These are phyloP conservation scores for Priceomyces haplophilus DNA, from an alignment of 805 yeast genomes.

Conservation along the genomic window DNA sequence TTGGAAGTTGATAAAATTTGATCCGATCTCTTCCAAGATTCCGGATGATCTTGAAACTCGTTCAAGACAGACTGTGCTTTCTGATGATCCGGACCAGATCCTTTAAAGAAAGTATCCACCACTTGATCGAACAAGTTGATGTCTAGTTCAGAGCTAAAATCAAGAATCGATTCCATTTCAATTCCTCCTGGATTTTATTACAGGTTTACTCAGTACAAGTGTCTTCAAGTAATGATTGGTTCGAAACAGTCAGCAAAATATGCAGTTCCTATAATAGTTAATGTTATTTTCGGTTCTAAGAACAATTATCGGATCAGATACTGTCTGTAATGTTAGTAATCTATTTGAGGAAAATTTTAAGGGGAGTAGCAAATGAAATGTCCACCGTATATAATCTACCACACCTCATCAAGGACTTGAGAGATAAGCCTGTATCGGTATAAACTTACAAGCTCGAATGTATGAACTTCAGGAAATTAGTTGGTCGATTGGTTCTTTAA, in stretches of 20 bases:
- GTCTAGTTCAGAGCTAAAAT: conserved; percentile 82
- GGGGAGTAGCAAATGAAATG: neutral
- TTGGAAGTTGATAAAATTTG: conserved; percentile 74
- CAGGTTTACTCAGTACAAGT: no score
- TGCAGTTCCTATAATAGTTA: neutral
- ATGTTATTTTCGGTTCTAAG: neutral
- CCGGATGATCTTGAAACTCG: conserved; percentile 88
- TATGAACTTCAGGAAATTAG: neutral
- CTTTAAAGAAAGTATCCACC: conserved; percentile 79
- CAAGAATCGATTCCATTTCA: conserved; percentile 81
- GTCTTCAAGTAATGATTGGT: no score
- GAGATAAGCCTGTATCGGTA: neutral
- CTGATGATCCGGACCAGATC: conserved; percentile 66
- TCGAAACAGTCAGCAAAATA: no score
- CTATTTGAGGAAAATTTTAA: neutral
- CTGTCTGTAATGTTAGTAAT: neutral
- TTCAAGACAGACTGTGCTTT: conserved; percentile 70
- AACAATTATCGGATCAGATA: neutral
- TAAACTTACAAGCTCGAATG: neutral
- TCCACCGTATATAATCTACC: neutral
- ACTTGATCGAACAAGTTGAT: conserved; percentile 75
- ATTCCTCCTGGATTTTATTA: no score
- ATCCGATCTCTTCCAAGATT: conserved; percentile 94
- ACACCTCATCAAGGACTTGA: no score
- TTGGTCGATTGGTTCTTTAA: neutral